Evolutionary conservation across 805 yeast genomes (phyloP).

Genomic region (Lachancea kluyveri): DNA sequence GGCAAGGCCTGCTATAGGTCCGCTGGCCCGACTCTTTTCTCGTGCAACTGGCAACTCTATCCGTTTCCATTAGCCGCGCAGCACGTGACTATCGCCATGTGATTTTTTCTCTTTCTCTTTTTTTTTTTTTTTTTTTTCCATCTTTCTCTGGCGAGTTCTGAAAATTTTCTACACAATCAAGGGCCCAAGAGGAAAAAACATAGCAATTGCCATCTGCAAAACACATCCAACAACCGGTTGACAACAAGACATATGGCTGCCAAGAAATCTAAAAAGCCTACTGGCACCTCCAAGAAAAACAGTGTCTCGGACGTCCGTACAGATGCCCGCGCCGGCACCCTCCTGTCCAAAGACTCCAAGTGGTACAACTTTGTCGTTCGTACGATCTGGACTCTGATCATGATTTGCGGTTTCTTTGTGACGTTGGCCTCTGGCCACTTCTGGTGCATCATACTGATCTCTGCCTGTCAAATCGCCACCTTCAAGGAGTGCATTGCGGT

Average conservation of each 20-base stretch:
- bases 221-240: too few species aligned
- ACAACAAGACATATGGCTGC: conserved; percentile 5
- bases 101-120: too few species aligned
- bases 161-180: too few species aligned
- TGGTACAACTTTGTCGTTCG: conserved; percentile 59
- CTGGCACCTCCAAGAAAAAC: conserved; percentile 2
- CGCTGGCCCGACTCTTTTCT: too few species aligned
- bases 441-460: conserved; percentile 66
- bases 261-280: conserved; percentile 6
- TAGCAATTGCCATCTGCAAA: too few species aligned
- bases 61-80: too few species aligned
- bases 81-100: too few species aligned
- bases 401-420: conserved; percentile 69
- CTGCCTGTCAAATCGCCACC: conserved; percentile 70
- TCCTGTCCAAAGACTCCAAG: conserved; percentile 12
- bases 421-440: conserved; percentile 80
- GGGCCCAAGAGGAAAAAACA: too few species aligned
- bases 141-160: too few species aligned
- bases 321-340: not conserved
- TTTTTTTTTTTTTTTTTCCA: too few species aligned
- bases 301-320: not conserved
- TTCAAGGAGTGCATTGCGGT: conserved; percentile 90
- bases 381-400: conserved; percentile 88
- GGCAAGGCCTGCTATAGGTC: conserved; percentile 80
- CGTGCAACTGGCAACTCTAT: too few species aligned